phyloP scores from a whole-genome alignment of 2,329 filamentous ascomycete genomes.

The Keithomyces neogunnii region DNA sequence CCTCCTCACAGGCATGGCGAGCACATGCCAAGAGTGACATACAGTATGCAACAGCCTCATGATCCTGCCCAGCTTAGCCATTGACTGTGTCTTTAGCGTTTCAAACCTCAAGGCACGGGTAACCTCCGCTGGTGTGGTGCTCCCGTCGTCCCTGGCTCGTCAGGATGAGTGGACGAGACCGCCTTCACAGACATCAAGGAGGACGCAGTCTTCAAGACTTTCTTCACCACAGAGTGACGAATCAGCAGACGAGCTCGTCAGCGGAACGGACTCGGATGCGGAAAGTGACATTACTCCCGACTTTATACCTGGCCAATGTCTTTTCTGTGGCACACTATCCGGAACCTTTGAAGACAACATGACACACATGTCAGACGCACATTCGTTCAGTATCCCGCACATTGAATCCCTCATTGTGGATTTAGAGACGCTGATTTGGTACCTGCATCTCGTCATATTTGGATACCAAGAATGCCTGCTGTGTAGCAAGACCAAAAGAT shows the following conservation, averaged over 20 bases:
- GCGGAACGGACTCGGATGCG: not conserved
- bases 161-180: not conserved
- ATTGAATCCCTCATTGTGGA: slow-evolving; percentile 33
- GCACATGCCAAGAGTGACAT: not conserved
- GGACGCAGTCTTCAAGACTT: not conserved
- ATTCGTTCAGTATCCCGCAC: slow-evolving; percentile 37
- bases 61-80: not conserved
- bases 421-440: slow-evolving; percentile 35
- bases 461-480: slow-evolving; percentile 41
- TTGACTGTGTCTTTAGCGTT: not conserved
- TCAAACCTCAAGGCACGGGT: not conserved
- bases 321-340: slow-evolving; percentile 31
- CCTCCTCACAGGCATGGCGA: not conserved
- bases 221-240: not conserved
- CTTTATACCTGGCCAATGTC: slow-evolving; percentile 25
- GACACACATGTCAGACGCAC: slow-evolving; percentile 39
- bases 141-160: not conserved
- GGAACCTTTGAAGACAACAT: slow-evolving; percentile 27
- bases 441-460: slow-evolving; percentile 40
- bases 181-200: not conserved
- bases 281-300: slow-evolving; percentile 1
- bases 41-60: not conserved
- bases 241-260: not conserved
- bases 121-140: not conserved
- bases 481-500: slow-evolving; percentile 35